These are phyloP conservation scores for Epichloe sibirici DNA, from an alignment of 2,329 filamentous ascomycete species.

Conservation along the genomic window DNA sequence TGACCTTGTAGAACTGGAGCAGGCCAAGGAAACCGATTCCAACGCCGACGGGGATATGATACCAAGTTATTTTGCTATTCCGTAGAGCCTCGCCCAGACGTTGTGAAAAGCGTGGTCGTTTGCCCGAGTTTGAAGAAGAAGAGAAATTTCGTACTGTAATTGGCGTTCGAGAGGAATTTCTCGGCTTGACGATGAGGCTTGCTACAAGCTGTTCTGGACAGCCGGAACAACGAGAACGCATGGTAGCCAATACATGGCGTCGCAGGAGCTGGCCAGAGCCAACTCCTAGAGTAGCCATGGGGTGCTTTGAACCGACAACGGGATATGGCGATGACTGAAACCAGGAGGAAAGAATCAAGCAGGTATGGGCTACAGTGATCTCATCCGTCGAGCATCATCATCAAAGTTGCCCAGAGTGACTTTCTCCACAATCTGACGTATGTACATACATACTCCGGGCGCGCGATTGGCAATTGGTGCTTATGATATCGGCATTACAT, in stretches of 20 bases:
- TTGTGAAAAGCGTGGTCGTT: constrained; percentile 37
- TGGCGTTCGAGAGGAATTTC: constrained; percentile 14
- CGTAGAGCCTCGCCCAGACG: constrained; percentile 37
- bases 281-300: constrained; percentile 22
- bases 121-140: constrained; percentile 24
- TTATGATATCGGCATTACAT: neutral
- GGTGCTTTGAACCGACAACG: constrained; percentile 8
- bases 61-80: constrained; percentile 62
- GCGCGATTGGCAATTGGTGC: neutral
- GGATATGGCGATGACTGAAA: neutral
- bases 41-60: constrained; percentile 76
- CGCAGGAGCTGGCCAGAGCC: constrained; percentile 22
- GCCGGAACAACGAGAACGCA: constrained; percentile 18
- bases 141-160: constrained; percentile 18
- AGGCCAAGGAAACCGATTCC: constrained; percentile 76
- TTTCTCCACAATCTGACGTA: neutral
- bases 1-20: constrained; percentile 72
- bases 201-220: constrained; percentile 11
- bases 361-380: too few relatives aligned
- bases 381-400: neutral
- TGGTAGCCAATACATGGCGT: constrained; percentile 19
- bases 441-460: too few relatives aligned
- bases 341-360: neutral
- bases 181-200: constrained; percentile 7
- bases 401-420: neutral